Evolutionary conservation across 164 flowering plant species (phyloP), one percentile per base, ranked within the genome.

Genomic region (Dillenia turbinata): DNA sequence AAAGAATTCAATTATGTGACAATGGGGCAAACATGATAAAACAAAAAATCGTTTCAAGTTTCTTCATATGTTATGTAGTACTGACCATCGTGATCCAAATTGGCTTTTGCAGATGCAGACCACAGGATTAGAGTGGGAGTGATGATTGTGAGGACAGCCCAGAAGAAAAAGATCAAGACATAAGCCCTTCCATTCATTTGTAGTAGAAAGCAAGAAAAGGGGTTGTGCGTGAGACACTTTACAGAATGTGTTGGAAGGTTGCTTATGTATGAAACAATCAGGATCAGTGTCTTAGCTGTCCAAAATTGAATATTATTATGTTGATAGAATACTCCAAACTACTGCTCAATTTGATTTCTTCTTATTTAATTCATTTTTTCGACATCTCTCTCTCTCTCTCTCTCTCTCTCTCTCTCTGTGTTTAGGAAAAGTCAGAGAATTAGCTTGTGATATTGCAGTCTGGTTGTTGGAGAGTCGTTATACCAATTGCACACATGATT

Each of bases 71-170:
- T 1, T 26, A 9, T 44, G 40, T 15, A 7, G 9, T n/a, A 9
- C 60, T 62, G 74, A 84, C 87, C 89, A 24, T 66, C 47, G 2
- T 67, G 44, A 47, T 53, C 61, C 57, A 57, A 57, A 66, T 44
- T 53, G 26, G 77, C 65, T 60, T 78, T 78, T 10, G 86, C 77
- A 45, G 84, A 73, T 12, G 79, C 87, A 11, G 96, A 85, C 72
- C 75, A 65, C 58, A 69, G 70, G 54, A 89, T 57, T 13, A 89
- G 88, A 5, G 79, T 81, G n/a, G 96, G 96, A 10, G 93, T 89
- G 78, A 87, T 65, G 68, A 87, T 57, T n/a, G 91, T 71, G 59
- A 89, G 75, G 43, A 75, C 14, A 74, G 91, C 89, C 93, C 96
- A 89, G 59, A 77, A 77, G 67, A 84, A 75, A 69, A 85, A 83